phyloP scores from a whole-genome alignment of 2,329 filamentous ascomycete genomes.

The Ascochyta clinopodiicola region DNA sequence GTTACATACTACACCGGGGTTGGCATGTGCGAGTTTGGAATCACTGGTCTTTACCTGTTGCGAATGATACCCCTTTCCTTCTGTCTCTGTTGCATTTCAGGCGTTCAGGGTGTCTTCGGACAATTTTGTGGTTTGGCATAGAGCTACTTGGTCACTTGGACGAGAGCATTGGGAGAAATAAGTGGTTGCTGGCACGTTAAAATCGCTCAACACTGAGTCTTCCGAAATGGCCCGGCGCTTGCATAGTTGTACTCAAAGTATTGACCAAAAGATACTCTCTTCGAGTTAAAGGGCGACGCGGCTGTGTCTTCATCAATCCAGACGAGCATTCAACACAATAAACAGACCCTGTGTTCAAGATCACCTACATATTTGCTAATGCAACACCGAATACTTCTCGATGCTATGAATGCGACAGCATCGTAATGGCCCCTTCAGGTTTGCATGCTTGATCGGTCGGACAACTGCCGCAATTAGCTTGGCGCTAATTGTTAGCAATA shows the following conservation, averaged over 20 bases:
- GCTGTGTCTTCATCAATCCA: background rate
- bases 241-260: background rate
- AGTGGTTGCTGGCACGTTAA: background rate
- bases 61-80: conserved; percentile 37
- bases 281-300: background rate
- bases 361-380: too few species aligned
- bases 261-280: background rate
- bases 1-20: background rate
- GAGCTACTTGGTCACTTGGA: background rate
- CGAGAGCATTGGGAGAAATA: background rate
- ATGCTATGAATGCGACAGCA: background rate
- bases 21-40: conserved; percentile 12
- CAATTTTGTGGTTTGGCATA: background rate
- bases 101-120: background rate
- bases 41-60: conserved; percentile 23
- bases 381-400: background rate
- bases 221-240: background rate
- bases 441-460: background rate
- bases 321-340: too few species aligned
- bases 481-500: conserved; percentile 6
- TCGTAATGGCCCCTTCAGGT: background rate
- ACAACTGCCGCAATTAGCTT: conserved; percentile 2
- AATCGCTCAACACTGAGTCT: background rate
- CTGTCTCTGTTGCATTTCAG: conserved; percentile 15
- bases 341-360: too few species aligned